Base-by-base conservation (phyloP, 2,329 filamentous ascomycete genomes). In the Aulographum hederae region DNA sequence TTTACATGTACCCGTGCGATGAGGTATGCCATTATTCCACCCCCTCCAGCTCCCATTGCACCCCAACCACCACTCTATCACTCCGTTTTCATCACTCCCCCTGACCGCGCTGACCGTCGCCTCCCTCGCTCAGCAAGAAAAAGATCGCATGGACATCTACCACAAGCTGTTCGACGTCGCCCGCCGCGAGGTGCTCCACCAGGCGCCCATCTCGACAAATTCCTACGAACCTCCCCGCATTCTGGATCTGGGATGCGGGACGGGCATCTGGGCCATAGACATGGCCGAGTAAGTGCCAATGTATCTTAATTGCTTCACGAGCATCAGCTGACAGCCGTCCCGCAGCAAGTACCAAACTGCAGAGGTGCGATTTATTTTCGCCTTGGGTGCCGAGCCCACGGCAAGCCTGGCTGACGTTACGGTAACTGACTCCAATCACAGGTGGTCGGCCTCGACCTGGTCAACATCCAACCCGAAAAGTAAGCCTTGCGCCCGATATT, bases 181-280 rank as follows among this genome's bases (percentile, higher is more conserved):
- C 31, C 70, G 76, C 39, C 52, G 58, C 27, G 59, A 64, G 23
- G 51, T 61, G 42, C 44, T 64, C 42, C 51, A 58, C 41, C 45
- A 52, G 47, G 53, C 61, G 38, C 56, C 60, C 23, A 47, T 61
- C 31, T 44, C 51, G 34, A 40, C 53, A 36, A 44, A 53, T 17
- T 10, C 29, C 11, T 19, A 23, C 12, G 46, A 43, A 4, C 52
- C 53, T 34, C 55, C 57, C 35, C 60, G 65, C 37, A 65, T 73
- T 38, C 56, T 73, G 34, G 70, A 73, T 43, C 46, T 93, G 33
- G 86, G 84, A 26, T 85, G 78, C 39, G 86, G 85, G 14, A 92
- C 82, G 1, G 84, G 82, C 25, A 86, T 92, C 38, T 95, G 86
- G 86, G 71, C 78, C 26, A 79, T 91, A 43, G 78, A 86, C 41